These are phyloP conservation scores for Linanthus parryae DNA, from an alignment of 148 eudicot genomes.

Conservation along the genomic window DNA sequence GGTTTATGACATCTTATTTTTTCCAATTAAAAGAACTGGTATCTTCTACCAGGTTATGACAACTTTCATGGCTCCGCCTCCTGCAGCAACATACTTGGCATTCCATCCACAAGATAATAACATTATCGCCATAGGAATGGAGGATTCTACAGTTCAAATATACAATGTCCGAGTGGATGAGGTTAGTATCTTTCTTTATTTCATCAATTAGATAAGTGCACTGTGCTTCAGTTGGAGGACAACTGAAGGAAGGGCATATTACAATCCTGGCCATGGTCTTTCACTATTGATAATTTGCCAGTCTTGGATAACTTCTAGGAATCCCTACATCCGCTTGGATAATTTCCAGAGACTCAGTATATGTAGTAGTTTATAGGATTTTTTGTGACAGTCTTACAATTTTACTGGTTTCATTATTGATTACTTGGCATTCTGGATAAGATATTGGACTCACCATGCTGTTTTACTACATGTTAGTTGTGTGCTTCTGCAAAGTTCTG, in stretches of 20 bases:
- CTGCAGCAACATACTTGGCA: constrained; percentile 52
- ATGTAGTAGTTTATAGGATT: too few species aligned
- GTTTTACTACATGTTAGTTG: too few species aligned
- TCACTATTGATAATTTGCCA: background rate
- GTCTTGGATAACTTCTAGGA: background rate
- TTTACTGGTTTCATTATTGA: too few species aligned
- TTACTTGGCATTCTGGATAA: too few species aligned
- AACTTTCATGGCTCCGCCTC: constrained; percentile 63
- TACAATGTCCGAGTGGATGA: constrained; percentile 58
- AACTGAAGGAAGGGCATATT: background rate
- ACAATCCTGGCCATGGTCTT: background rate
- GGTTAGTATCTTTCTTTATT: constrained; percentile 21
- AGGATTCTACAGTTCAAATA: constrained; percentile 48
- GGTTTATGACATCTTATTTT: background rate
- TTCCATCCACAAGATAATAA: constrained; percentile 61
- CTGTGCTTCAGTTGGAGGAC: background rate
- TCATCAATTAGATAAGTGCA: background rate
- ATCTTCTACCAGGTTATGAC: constrained; percentile 45
- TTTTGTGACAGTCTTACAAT: too few species aligned
- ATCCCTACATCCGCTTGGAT: too few species aligned
- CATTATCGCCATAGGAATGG: constrained; percentile 56
- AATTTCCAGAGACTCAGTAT: too few species aligned
- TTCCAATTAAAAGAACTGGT: constrained; percentile 1
- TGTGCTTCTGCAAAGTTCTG: too few species aligned
- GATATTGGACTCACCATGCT: too few species aligned